phyloP scores from a whole-genome alignment of 2,329 filamentous ascomycete genomes.

The Diaporthe citri region DNA sequence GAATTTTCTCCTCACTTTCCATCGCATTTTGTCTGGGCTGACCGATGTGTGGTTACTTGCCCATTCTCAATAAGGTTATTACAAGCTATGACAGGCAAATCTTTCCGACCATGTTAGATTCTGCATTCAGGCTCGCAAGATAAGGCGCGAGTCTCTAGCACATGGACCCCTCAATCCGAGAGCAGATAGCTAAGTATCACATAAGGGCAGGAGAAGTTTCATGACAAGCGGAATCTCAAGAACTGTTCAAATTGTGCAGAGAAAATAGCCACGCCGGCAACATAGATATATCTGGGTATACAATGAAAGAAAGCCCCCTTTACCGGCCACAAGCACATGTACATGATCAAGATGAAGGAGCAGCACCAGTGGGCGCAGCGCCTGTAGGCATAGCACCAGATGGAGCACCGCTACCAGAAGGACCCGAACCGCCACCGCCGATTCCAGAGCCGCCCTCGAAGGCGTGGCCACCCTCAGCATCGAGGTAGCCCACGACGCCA shows the following conservation, averaged over 20 bases:
- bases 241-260: neutral
- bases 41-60: too few species aligned
- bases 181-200: neutral
- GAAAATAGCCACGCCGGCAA: neutral
- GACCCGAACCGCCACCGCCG: slow-evolving; percentile 1
- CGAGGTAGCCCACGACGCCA: slow-evolving; percentile 35
- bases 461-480: slow-evolving; percentile 37
- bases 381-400: slow-evolving; percentile 22
- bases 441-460: slow-evolving; percentile 13
- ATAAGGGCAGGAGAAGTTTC: too few species aligned
- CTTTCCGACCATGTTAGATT: neutral
- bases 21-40: too few species aligned
- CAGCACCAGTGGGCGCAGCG: slow-evolving; percentile 21
- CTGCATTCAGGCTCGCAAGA: neutral
- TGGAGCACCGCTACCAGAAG: slow-evolving; percentile 22
- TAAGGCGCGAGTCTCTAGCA: neutral
- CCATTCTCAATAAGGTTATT: too few species aligned
- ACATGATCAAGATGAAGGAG: slow-evolving; percentile 7
- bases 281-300: neutral
- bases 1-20: too few species aligned
- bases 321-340: neutral
- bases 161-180: neutral
- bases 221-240: neutral
- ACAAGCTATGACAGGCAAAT: too few species aligned
- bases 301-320: neutral